These are phyloP conservation scores for Populus davidiana DNA, from an alignment of 345 rosid genomes.

Conservation along the genomic window DNA sequence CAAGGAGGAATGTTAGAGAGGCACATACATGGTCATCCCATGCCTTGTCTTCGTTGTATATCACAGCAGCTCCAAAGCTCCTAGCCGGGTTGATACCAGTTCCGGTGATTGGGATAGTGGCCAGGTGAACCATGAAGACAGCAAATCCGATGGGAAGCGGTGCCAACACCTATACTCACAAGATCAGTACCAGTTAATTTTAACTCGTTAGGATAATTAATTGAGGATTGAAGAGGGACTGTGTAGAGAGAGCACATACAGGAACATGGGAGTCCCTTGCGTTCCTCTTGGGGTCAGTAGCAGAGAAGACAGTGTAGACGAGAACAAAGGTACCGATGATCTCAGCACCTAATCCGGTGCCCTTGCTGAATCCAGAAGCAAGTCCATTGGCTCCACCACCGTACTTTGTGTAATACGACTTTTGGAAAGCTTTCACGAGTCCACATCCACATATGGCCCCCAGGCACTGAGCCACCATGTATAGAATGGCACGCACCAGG, in stretches of 20 bases:
- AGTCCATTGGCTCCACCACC: slow-evolving; percentile 47
- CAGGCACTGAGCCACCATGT: slow-evolving; percentile 47
- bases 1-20: neutral
- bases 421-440: slow-evolving; percentile 45
- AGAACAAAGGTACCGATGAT: slow-evolving; percentile 49
- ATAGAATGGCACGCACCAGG: slow-evolving; percentile 35
- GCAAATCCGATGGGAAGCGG: slow-evolving; percentile 50
- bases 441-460: slow-evolving; percentile 52
- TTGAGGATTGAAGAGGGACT: too few relatives aligned
- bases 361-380: slow-evolving; percentile 31
- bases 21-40: slow-evolving; percentile 45
- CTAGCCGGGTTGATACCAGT: slow-evolving; percentile 49
- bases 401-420: slow-evolving; percentile 26
- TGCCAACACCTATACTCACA: slow-evolving; percentile 30
- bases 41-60: slow-evolving; percentile 33
- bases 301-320: slow-evolving; percentile 49
- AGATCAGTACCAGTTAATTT: neutral
- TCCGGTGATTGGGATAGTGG: slow-evolving; percentile 45
- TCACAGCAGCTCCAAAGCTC: slow-evolving; percentile 45
- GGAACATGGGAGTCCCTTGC: slow-evolving; percentile 52
- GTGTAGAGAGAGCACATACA: slow-evolving; percentile 7
- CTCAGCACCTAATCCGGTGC: slow-evolving; percentile 46
- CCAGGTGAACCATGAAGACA: slow-evolving; percentile 48
- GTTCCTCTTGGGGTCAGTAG: slow-evolving; percentile 47
- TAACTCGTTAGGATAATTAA: too few relatives aligned